A percentile compares a stretch with the other conserved stretches of the same genome.
Evolutionary conservation across 2,329 filamentous ascomycete genomes (phyloP).

Genomic region (Nemania sp.): DNA sequence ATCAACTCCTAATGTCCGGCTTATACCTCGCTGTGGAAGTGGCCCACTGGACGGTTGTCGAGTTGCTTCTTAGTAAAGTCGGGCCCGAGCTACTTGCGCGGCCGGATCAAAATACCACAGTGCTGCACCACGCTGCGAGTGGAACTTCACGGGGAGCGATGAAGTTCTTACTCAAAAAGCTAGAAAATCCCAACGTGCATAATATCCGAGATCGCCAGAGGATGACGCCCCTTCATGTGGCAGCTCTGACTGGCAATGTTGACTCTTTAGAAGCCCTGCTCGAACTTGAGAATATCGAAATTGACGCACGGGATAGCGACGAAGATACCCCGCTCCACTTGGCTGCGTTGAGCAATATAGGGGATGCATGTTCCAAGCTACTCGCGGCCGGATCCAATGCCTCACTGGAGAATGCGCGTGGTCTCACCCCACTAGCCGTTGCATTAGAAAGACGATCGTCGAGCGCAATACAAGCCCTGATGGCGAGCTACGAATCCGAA

Average conservation of each 20-base stretch:
- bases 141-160: constrained; percentile 22
- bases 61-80: constrained; percentile 28
- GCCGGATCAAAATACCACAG: constrained; percentile 12
- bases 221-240: constrained; percentile 25
- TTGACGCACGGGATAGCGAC: constrained; percentile 18
- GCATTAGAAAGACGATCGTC: constrained; percentile 15
- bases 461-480: constrained; percentile 6
- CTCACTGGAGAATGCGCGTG: constrained; percentile 6
- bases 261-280: constrained; percentile 24
- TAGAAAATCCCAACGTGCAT: constrained; percentile 4
- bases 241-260: constrained; percentile 23
- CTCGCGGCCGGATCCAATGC: constrained; percentile 6
- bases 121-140: constrained; percentile 28
- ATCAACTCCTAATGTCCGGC: constrained; percentile 21
- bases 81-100: constrained; percentile 5
- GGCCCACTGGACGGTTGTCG: constrained; percentile 20
- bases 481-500: background rate
- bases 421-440: constrained; percentile 16
- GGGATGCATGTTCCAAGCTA: constrained; percentile 19
- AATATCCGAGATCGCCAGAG: constrained; percentile 8
- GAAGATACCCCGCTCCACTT: constrained; percentile 24
- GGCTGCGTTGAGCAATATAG: constrained; percentile 22
- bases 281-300: constrained; percentile 14
- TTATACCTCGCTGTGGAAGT: constrained; percentile 28
- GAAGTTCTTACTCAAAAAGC: constrained; percentile 26